phyloP scores from a whole-genome alignment of 1,139 yeast species.

The Meyerozyma sp. region DNA sequence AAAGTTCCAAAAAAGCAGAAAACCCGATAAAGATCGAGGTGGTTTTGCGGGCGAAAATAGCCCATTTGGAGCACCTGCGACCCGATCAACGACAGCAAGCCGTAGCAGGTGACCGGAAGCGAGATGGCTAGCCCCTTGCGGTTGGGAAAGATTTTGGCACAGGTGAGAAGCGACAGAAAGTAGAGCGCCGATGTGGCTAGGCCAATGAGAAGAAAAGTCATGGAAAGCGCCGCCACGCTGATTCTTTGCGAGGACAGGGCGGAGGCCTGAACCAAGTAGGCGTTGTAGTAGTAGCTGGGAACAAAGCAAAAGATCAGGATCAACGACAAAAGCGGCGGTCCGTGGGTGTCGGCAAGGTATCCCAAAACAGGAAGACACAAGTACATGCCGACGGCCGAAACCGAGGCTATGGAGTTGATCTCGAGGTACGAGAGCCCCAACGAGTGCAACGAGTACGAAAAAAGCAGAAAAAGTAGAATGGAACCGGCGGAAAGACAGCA shows the following conservation, averaged over 20 bases:
- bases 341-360: conserved; percentile 75
- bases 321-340: conserved; percentile 69
- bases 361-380: conserved; percentile 81
- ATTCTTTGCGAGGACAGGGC: conserved; percentile 5
- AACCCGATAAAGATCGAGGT: conserved; percentile 46
- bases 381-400: conserved; percentile 79
- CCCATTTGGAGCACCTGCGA: conserved; percentile 47
- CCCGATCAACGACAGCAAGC: conserved; percentile 66
- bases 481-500: conserved; percentile 80
- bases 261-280: conserved; percentile 11
- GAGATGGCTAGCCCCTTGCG: conserved; percentile 78
- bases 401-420: conserved; percentile 72
- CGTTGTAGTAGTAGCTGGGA: conserved; percentile 63
- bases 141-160: conserved; percentile 77
- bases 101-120: conserved; percentile 83
- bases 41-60: conserved; percentile 28
- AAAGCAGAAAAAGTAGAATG: conserved; percentile 72
- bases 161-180: conserved; percentile 71
- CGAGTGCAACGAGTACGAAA: conserved; percentile 63
- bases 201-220: conserved; percentile 55
- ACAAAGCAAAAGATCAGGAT: conserved; percentile 59
- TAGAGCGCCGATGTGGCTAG: conserved; percentile 77
- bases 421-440: conserved; percentile 63
- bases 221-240: conserved; percentile 22
- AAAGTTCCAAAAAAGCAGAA: conserved; percentile 55